Conservation (phyloP, 176 grass and related monocot species). For the Triticum dicoccoides region DNA sequence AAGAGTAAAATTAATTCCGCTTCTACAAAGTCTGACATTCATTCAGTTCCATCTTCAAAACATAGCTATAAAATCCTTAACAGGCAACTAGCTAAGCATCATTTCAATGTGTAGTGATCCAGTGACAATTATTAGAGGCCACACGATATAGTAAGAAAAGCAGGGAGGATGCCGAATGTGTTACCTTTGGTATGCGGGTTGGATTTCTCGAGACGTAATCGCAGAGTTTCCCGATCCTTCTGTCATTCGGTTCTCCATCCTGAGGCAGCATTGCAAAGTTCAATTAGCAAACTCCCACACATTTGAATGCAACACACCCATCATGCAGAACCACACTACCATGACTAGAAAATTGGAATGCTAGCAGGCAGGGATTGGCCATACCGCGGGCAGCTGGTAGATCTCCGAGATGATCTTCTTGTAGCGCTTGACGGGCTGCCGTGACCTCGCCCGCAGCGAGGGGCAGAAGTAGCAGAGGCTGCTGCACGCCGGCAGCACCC, state of each 20-base stretch:
- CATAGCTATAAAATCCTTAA: not conserved
- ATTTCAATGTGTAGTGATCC: not conserved
- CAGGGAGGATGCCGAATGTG: not conserved
- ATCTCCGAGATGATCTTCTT: conserved; percentile 82
- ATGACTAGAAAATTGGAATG: not conserved
- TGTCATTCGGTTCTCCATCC: conserved; percentile 93
- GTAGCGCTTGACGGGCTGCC: conserved; percentile 92
- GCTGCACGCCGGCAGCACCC: conserved; percentile 81
- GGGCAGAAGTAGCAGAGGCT: conserved; percentile 94
- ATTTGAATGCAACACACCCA: not conserved
- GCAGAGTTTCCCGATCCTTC: conserved; percentile 83
- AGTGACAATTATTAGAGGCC: not conserved
- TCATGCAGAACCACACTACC: not conserved
- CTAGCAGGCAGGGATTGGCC: not conserved
- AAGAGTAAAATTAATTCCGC: not conserved
- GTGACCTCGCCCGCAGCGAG: conserved; percentile 64
- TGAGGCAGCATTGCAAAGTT: conserved; percentile 28
- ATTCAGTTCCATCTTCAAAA: not conserved
- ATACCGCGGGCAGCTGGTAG: conserved; percentile 67
- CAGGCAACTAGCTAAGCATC: not conserved
- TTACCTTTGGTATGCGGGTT: conserved; percentile 79
- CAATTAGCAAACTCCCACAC: not conserved
- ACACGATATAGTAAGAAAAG: not conserved
- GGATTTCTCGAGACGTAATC: conserved; percentile 93
- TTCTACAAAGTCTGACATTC: not conserved